Evolutionary conservation across 75 land plant genomes (phyloP).

Genomic region (Cunninghamia lanceolata): DNA sequence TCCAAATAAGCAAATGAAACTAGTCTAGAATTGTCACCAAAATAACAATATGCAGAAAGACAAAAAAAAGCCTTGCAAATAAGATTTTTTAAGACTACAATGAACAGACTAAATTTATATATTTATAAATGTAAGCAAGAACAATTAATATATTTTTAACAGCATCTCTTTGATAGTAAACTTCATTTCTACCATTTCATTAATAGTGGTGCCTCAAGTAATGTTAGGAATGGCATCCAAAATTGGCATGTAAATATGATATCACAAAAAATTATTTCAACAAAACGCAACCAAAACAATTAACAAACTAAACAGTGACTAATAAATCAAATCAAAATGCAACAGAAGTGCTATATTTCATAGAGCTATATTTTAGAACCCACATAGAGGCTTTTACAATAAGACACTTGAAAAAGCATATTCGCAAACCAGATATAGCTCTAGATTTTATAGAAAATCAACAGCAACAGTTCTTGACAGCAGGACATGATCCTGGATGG

Average conservation of each 20-base stretch:
- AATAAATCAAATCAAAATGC: neutral
- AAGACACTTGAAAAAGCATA: neutral
- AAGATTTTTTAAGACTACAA: neutral
- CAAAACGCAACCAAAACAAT: neutral
- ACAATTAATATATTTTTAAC: neutral
- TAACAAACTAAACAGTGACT: neutral
- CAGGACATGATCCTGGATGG: neutral
- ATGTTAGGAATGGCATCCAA: neutral
- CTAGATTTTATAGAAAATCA: neutral
- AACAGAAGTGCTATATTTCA: neutral
- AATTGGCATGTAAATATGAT: neutral
- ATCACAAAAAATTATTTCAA: neutral
- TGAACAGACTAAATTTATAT: neutral
- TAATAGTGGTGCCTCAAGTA: neutral
- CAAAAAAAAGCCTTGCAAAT: neutral
- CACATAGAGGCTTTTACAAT: neutral
- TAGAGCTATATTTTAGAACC: too few species aligned
- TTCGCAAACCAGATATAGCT: neutral
- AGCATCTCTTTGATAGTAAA: neutral
- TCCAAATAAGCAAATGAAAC: neutral
- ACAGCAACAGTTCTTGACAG: neutral
- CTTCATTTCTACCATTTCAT: neutral
- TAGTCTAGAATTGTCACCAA: neutral
- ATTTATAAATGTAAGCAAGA: neutral
- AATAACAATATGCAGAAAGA: neutral